These are phyloP conservation scores for Vitis amurensis DNA, from an alignment of 164 flowering plant genomes.

Conservation along the genomic window DNA sequence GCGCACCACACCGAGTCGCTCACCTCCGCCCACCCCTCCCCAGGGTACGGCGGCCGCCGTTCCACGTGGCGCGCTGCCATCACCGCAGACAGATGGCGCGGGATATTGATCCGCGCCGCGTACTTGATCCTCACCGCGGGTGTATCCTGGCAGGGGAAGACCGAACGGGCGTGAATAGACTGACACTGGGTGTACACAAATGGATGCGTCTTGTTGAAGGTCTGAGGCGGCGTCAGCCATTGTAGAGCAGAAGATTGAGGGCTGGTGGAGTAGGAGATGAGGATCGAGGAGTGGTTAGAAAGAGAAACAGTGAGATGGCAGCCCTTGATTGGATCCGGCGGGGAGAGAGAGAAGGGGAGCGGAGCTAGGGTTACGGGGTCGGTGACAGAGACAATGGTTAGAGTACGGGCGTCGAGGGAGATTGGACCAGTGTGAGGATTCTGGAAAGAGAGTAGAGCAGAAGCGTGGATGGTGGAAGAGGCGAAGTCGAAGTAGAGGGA, in stretches of 20 bases:
- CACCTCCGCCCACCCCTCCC: conserved; percentile 42
- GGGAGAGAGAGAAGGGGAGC: conserved; percentile 57
- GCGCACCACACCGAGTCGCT: conserved; percentile 68
- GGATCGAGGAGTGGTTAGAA: conserved; percentile 43
- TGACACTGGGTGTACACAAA: conserved; percentile 96
- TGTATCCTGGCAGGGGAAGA: conserved; percentile 96
- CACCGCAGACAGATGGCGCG: conserved; percentile 67
- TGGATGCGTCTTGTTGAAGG: conserved; percentile 56
- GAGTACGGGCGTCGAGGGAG: conserved; percentile 79
- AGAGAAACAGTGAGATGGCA: conserved; percentile 50
- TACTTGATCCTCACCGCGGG: conserved; percentile 76
- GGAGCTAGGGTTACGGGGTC: conserved; percentile 58
- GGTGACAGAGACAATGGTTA: conserved; percentile 49
- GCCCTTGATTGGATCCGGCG: conserved; percentile 65
- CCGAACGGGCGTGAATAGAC: conserved; percentile 81
- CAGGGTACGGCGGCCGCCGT: conserved; percentile 50
- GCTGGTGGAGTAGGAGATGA: conserved; percentile 50
- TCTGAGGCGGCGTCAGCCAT: conserved; percentile 87
- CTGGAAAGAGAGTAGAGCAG: conserved; percentile 66
- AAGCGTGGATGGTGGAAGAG: conserved; percentile 59
- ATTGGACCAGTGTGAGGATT: conserved; percentile 61
- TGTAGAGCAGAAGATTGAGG: conserved; percentile 86
- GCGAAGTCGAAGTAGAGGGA: conserved; percentile 79
- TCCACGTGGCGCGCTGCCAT: conserved; percentile 76
- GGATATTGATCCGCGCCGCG: conserved; percentile 67